Evolutionary conservation across 306 rosid genomes (phyloP).

Genomic region (Quercus engelmannii): DNA sequence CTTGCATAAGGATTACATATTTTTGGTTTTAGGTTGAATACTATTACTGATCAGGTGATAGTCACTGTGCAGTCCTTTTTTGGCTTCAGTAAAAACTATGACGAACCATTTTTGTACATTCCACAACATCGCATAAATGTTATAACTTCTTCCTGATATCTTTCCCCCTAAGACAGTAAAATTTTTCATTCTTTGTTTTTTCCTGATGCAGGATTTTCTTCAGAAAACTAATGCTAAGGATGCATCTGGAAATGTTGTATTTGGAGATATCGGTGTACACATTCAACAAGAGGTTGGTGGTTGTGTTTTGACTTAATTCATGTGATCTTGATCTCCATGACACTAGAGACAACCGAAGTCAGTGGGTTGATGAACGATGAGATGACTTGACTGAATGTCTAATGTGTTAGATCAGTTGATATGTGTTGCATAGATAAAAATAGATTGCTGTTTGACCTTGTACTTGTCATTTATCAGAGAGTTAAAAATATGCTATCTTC

Average conservation of each 20-base stretch:
- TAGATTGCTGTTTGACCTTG: neutral
- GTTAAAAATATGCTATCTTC: neutral
- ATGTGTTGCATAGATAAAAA: neutral
- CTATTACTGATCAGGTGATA: neutral
- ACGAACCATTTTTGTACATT: neutral
- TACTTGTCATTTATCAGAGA: neutral
- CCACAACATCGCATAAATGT: neutral
- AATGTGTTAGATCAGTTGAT: too few species aligned
- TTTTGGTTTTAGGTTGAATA: neutral
- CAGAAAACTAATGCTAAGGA: conserved; percentile 87
- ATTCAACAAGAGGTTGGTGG: conserved; percentile 93
- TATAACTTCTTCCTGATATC: neutral
- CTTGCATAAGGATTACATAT: conserved; percentile 6
- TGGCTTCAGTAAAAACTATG: neutral
- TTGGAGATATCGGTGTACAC: conserved; percentile 86
- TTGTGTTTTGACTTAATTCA: conserved; percentile 10
- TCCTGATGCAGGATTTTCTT: conserved; percentile 65
- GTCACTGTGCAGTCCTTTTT: neutral
- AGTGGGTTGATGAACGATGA: neutral
- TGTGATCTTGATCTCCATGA: neutral
- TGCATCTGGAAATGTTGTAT: conserved; percentile 87
- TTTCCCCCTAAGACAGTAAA: neutral
- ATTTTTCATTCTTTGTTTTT: conserved; percentile 12
- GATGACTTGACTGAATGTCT: neutral
- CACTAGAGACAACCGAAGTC: neutral